phyloP scores from a whole-genome alignment of 441 rosid genomes.

The Dalechampia spathulata region DNA sequence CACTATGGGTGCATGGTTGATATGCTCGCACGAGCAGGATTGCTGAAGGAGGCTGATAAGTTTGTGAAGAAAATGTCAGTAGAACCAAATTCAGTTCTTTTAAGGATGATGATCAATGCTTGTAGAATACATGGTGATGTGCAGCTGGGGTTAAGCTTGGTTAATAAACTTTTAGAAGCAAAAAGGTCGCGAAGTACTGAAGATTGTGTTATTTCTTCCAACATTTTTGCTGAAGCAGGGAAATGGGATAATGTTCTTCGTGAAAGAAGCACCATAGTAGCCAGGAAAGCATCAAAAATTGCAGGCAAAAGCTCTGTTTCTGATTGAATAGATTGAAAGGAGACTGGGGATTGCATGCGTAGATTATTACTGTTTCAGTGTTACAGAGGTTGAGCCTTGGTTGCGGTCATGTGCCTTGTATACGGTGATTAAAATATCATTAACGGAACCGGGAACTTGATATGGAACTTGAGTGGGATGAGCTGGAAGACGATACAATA shows the following conservation, averaged over 20 bases:
- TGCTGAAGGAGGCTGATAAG: conserved; percentile 26
- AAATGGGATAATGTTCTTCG: conserved; percentile 30
- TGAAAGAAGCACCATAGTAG: conserved; percentile 19
- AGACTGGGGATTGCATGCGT: not conserved
- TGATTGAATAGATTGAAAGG: not conserved
- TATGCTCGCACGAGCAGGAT: conserved; percentile 32
- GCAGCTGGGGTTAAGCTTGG: conserved; percentile 25
- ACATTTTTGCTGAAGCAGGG: conserved; percentile 26
- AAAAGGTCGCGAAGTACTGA: conserved; percentile 14
- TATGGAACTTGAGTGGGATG: not conserved
- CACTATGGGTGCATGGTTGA: conserved; percentile 37
- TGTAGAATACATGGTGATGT: conserved; percentile 27
- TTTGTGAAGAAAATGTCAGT: conserved; percentile 25
- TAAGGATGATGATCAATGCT: conserved; percentile 26
- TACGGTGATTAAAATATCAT: too few relatives aligned
- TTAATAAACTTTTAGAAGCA: conserved; percentile 3
- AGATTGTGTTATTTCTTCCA: conserved; percentile 22
- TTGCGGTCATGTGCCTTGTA: too few relatives aligned
- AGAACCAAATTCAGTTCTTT: conserved; percentile 23
- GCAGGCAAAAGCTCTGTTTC: conserved; percentile 15
- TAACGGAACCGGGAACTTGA: not conserved
- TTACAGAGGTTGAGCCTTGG: too few relatives aligned
- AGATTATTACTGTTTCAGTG: too few relatives aligned
- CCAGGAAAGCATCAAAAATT: conserved; percentile 6
- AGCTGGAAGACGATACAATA: not conserved